A percentile compares a stretch with the other conserved stretches of the same genome.
phyloP scores from a whole-genome alignment of 2,329 filamentous ascomycete species.

The Hypocreales sp. region DNA sequence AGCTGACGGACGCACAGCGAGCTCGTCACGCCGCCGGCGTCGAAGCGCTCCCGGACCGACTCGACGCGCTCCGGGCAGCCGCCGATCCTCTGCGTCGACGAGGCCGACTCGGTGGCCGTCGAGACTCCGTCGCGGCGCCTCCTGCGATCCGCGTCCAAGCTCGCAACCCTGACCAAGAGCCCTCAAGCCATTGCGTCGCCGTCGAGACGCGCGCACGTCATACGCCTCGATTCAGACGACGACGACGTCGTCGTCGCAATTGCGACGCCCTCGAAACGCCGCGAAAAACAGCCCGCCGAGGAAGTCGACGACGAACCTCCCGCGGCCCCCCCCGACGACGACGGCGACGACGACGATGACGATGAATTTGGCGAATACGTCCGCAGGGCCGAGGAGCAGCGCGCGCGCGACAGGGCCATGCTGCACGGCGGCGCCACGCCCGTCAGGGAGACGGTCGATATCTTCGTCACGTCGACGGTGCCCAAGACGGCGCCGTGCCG shows the following conservation, averaged over 20 bases:
- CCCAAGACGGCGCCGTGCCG: conserved; percentile 38
- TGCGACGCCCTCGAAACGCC: conserved; percentile 1
- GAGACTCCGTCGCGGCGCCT: conserved; percentile 10
- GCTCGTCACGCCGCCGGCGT: conserved; percentile 20
- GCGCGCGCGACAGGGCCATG: conserved; percentile 11
- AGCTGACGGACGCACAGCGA: conserved; percentile 9
- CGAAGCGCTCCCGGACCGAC: conserved; percentile 18
- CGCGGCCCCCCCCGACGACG: conserved; percentile 4
- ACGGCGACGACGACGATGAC: too few relatives aligned
- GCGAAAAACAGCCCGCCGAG: conserved; percentile 7
- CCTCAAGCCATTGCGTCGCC: conserved; percentile 1
- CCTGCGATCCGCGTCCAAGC: conserved; percentile 4
- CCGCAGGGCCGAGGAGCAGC: conserved; percentile 20
- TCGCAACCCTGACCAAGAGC: conserved; percentile 2
- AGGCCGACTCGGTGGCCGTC: conserved; percentile 4
- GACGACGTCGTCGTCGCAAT: conserved; percentile 4
- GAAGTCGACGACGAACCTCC: conserved; percentile 10
- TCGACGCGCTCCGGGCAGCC: conserved; percentile 8
- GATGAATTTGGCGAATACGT: conserved; percentile 31
- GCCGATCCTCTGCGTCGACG: conserved; percentile 5
- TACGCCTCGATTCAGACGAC: conserved; percentile 18
- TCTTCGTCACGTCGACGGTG: conserved; percentile 46
- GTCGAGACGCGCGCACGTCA: conserved; percentile 7
- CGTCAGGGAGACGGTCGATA: conserved; percentile 11
- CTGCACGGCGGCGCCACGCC: conserved; percentile 5